Base-by-base conservation (phyloP, 2,329 filamentous ascomycete species). In the Diaporthe sp. region DNA sequence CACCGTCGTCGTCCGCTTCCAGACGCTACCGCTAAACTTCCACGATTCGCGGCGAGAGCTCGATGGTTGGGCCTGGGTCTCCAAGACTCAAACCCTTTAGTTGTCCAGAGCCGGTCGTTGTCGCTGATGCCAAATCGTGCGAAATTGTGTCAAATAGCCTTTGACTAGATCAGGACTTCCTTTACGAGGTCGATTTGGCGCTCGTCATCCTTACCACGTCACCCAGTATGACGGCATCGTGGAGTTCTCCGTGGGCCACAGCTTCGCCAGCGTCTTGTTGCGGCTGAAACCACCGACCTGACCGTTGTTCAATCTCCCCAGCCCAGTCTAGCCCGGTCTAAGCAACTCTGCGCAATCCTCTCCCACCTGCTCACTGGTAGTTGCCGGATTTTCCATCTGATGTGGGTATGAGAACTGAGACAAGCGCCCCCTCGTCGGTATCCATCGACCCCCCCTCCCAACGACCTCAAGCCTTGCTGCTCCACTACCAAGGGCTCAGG, bases 381-480 rank as follows among this genome's bases (percentile, higher is more conserved):
- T 42, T 65, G 55, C 58, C 61, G 44, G n/a, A 65, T n/a, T 65
- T 73, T 71, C 55, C 72, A 67, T 73, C 75, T 68, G 74, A 65
- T 70, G 53, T 71, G 67, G 67, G 65, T 44, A 68, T 68, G 63
- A 71, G 58, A 75, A 67, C 63, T 77, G 76, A 77, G 76, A 77
- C 76, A 77, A 57, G 73, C 53, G 68, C 58, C 67, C 65, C 67
- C 57, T 75, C 67, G 65, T 65, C 73, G 73, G 73, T 71, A 72
- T 71, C 68, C 73, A 72, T 75, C 70, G 34, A 55, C 37, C n/a
- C 73, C 72, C 60, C 73, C 71, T 73, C 53, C 70, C 61, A 63
- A 65, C 73, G 55, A 55, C 71, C 75, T 65, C 49, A 61, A 57
- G 67, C 72, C 72, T 67, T 70, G 34, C 58, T 65, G 47, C 20